These are phyloP conservation scores for Blastobotrys proliferans DNA, from an alignment of 1,139 yeast genomes.

Conservation along the genomic window DNA sequence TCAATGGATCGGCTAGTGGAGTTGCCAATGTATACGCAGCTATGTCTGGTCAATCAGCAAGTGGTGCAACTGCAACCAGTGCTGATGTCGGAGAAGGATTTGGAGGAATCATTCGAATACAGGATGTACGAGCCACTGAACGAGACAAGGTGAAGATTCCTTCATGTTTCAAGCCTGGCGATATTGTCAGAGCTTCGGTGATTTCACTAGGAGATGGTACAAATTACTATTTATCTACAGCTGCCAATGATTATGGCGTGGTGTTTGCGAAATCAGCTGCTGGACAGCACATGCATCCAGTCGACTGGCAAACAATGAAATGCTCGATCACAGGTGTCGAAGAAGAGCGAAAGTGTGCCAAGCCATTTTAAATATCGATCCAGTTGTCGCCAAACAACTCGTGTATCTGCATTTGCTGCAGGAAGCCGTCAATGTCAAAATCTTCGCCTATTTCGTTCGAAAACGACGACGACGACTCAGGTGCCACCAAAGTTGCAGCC, in stretches of 20 bases:
- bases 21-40: constrained; percentile 37
- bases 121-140: constrained; percentile 88
- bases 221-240: constrained; percentile 84
- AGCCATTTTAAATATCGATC: constrained; percentile 62
- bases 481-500: no score
- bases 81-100: constrained; percentile 87
- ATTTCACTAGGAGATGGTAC: constrained; percentile 91
- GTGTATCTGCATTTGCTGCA: no score
- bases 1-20: constrained; percentile 47
- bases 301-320: constrained; percentile 96
- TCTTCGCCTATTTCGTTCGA: no score
- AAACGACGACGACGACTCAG: no score
- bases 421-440: no score
- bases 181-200: constrained; percentile 70
- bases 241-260: constrained; percentile 89
- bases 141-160: constrained; percentile 79
- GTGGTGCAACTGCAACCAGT: constrained; percentile 43
- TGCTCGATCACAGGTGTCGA: constrained; percentile 67
- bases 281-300: constrained; percentile 80
- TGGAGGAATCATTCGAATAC: constrained; percentile 81
- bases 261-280: constrained; percentile 69
- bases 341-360: constrained; percentile 88
- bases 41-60: constrained; percentile 42
- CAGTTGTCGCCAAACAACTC: no score
- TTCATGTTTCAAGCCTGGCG: constrained; percentile 87